These are phyloP conservation scores for Trichoderma harzianum DNA, from an alignment of 2,329 filamentous ascomycete species.

Conservation along the genomic window DNA sequence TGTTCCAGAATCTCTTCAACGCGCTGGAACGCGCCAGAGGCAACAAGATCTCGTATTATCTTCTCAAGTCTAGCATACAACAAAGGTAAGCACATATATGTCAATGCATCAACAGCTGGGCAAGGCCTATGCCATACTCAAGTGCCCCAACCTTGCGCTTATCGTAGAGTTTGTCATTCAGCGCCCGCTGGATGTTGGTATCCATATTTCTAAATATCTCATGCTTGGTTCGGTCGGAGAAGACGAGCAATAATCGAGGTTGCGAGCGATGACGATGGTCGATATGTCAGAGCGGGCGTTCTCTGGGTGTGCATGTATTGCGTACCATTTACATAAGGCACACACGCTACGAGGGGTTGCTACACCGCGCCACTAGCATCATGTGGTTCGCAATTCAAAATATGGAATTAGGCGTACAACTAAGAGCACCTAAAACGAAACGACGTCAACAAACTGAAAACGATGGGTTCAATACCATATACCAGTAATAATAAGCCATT, in stretches of 20 bases:
- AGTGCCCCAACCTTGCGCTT: constrained; percentile 95
- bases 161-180: constrained; percentile 98
- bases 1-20: constrained; percentile 90
- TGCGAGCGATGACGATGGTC: not conserved
- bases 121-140: constrained; percentile 61
- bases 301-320: not conserved
- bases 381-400: not conserved
- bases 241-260: not conserved
- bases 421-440: not conserved
- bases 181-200: constrained; percentile 77
- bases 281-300: not conserved
- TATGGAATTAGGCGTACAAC: not conserved
- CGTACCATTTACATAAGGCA: not conserved
- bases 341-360: not conserved
- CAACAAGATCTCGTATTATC: constrained; percentile 79
- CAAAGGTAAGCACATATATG: constrained; percentile 19
- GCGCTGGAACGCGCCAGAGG: constrained; percentile 70
- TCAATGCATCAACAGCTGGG: not conserved
- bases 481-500: not conserved
- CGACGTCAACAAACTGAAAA: not conserved
- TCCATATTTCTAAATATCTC: constrained; percentile 60
- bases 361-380: not conserved
- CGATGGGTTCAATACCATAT: not conserved
- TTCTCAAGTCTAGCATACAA: constrained; percentile 69
- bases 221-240: not conserved